Conservation (phyloP, 257 asterid genomes). For the Rehmannia glutinosa region DNA sequence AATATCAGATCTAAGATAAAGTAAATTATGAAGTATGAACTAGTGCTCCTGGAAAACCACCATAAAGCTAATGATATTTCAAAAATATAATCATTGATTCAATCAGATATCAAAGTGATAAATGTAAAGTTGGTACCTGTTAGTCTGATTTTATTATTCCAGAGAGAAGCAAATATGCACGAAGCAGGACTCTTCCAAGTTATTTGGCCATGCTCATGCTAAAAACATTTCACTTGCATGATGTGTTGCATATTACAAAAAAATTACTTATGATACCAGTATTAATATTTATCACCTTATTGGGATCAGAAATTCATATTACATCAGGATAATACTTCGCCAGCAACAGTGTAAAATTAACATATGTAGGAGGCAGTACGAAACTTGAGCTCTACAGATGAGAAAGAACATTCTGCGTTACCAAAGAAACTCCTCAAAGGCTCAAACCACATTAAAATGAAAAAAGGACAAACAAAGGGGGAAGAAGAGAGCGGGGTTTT, state of each 20-base stretch:
- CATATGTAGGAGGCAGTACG: neutral
- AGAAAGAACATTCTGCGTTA: neutral
- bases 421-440: slow-evolving; percentile 6
- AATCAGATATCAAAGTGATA: neutral
- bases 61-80: neutral
- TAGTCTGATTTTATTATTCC: neutral
- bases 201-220: neutral
- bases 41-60: neutral
- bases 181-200: neutral
- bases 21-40: neutral
- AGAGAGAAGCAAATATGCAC: neutral
- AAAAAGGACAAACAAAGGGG: too few species aligned
- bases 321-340: neutral
- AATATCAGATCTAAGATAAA: slow-evolving; percentile 7
- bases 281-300: neutral
- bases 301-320: neutral
- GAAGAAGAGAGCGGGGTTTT: neutral
- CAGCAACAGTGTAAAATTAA: neutral
- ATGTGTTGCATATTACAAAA: neutral
- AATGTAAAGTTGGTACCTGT: neutral
- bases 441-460: neutral
- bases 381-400: neutral
- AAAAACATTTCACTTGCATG: slow-evolving; percentile 1
- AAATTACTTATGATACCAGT: neutral
- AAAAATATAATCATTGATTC: neutral